phyloP scores from a whole-genome alignment of 2,329 filamentous ascomycete genomes.

The Aspergillus jensenii region DNA sequence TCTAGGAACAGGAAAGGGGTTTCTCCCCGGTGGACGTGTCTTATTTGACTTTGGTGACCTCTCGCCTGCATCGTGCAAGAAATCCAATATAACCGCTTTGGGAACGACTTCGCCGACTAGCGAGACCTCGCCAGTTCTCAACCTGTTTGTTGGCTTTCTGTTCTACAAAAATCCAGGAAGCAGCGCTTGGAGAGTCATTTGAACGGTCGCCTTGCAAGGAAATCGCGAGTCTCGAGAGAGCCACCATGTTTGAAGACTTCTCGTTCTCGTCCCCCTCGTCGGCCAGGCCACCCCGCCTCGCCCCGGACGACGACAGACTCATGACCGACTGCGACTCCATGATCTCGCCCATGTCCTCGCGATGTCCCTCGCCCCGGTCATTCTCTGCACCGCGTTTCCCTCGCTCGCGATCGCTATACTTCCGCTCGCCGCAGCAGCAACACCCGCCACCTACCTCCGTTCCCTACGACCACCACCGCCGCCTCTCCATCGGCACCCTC shows the following conservation, averaged over 20 bases:
- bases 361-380: slow-evolving; percentile 42
- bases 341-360: slow-evolving; percentile 43
- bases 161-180: background rate
- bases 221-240: background rate
- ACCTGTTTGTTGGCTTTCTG: background rate
- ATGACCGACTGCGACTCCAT: slow-evolving; percentile 39
- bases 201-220: too few relatives aligned
- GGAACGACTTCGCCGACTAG: slow-evolving; percentile 2
- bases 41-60: background rate
- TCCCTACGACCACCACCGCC: slow-evolving; percentile 39
- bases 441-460: slow-evolving; percentile 33
- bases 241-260: slow-evolving; percentile 44
- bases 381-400: slow-evolving; percentile 29
- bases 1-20: background rate
- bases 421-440: slow-evolving; percentile 33
- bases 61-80: background rate
- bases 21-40: background rate
- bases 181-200: background rate
- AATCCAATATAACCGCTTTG: slow-evolving; percentile 10
- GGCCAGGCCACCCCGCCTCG: slow-evolving; percentile 25
- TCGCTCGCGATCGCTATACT: slow-evolving; percentile 34
- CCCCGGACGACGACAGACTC: slow-evolving; percentile 35
- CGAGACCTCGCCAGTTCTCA: background rate
- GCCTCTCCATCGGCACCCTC: slow-evolving; percentile 41
- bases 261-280: slow-evolving; percentile 41